phyloP scores from a whole-genome alignment of 345 rosid genomes.

The Eucalyptus curtisii region DNA sequence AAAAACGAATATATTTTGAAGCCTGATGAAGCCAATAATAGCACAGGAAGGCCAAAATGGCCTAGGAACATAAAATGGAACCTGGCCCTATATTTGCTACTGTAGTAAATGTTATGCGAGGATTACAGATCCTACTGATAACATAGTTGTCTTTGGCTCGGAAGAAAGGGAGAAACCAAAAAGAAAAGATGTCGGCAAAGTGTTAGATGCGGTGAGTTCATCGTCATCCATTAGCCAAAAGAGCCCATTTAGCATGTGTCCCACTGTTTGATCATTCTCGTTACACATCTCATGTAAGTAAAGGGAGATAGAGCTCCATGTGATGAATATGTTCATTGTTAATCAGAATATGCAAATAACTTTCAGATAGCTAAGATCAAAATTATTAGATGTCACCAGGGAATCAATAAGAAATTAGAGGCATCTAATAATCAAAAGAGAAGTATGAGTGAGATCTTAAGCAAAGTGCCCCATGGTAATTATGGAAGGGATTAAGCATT shows the following conservation, averaged over 20 bases:
- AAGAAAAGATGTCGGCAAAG: background rate
- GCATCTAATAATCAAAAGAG: background rate
- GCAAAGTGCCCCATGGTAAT: background rate
- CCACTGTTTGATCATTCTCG: too few species aligned
- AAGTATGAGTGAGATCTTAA: background rate
- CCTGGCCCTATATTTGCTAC: background rate
- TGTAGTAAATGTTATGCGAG: background rate
- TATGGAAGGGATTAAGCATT: background rate
- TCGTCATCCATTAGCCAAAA: background rate
- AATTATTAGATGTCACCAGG: too few species aligned
- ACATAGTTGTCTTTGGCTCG: background rate
- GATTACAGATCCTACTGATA: background rate
- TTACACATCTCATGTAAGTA: too few species aligned
- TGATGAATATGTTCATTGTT: too few species aligned
- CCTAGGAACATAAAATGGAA: background rate
- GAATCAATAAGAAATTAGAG: too few species aligned
- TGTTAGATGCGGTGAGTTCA: background rate
- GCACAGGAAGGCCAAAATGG: background rate
- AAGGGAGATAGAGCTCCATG: too few species aligned
- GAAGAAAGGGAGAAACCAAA: background rate
- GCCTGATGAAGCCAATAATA: background rate
- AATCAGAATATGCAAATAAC: too few species aligned
- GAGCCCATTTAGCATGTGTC: background rate
- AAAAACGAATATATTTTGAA: background rate
- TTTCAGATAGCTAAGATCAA: too few species aligned